Conservation (phyloP, 352 stramenopile species). For the Aphanomyces stellatus region DNA sequence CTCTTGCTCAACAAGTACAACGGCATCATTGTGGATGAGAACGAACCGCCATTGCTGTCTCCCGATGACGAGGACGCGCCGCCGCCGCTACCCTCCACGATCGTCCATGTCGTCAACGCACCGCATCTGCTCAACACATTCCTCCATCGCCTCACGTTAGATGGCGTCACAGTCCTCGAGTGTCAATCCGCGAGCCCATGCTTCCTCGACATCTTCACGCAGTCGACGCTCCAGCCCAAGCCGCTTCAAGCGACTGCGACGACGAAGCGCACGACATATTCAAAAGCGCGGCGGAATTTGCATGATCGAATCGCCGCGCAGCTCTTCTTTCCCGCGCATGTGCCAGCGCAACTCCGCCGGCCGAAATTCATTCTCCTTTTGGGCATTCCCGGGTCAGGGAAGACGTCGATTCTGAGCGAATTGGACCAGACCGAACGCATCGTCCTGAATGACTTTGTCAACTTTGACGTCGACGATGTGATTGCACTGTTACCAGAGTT, state of each 20-base stretch:
- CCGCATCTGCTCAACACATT: conserved; percentile 11
- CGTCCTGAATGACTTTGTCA: conserved; percentile 68
- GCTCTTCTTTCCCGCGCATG: conserved; percentile 37
- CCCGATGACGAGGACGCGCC: background rate
- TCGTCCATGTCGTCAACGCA: conserved; percentile 12
- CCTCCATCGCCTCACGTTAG: background rate
- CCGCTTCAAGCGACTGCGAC: conserved; percentile 36
- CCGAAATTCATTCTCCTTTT: conserved; percentile 66
- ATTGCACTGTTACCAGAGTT: conserved; percentile 72
- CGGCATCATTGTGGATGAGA: conserved; percentile 23
- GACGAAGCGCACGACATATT: conserved; percentile 37
- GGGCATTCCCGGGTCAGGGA: conserved; percentile 55
- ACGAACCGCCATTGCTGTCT: conserved; percentile 23
- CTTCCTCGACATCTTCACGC: conserved; percentile 31
- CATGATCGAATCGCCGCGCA: conserved; percentile 70
- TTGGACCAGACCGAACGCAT: conserved; percentile 58
- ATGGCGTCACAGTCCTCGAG: background rate
- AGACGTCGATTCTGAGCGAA: conserved; percentile 69
- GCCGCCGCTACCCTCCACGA: background rate
- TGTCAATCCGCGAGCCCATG: conserved; percentile 6
- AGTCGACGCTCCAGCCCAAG: conserved; percentile 29
- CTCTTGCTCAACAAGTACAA: conserved; percentile 34
- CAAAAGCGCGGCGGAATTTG: conserved; percentile 42
- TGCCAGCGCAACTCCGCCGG: conserved; percentile 38
- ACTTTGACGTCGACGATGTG: conserved; percentile 75